These are phyloP conservation scores for Nyssa sinensis DNA, from an alignment of 148 eudicot species.

Conservation along the genomic window DNA sequence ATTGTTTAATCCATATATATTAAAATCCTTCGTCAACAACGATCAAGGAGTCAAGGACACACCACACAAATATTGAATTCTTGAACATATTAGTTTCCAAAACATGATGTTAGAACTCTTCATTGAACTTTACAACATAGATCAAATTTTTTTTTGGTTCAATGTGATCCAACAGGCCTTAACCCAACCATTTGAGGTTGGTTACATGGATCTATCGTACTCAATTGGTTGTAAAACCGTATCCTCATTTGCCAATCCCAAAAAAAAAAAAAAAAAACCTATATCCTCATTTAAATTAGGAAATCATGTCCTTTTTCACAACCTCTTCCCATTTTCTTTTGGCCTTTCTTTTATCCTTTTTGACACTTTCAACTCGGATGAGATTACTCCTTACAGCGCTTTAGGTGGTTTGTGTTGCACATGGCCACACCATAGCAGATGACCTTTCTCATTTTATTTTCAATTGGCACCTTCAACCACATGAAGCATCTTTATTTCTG, in stretches of 20 bases:
- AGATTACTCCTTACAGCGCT: neutral
- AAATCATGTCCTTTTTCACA: neutral
- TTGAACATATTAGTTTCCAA: neutral
- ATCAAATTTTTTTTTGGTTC: too few species aligned
- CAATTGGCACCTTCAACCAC: neutral
- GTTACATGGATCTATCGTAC: neutral
- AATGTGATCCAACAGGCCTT: neutral
- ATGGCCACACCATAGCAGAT: too few species aligned
- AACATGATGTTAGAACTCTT: neutral
- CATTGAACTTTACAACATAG: too few species aligned
- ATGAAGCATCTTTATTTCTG: neutral
- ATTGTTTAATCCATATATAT: too few species aligned
- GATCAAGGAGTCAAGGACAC: neutral
- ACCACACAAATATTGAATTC: neutral
- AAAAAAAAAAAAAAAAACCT: too few species aligned
- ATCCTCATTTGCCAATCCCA: too few species aligned
- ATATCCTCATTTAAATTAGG: too few species aligned
- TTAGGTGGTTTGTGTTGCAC: too few species aligned
- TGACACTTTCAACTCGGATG: too few species aligned
- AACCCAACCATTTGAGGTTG: neutral
- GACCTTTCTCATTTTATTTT: neutral
- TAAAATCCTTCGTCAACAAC: too few species aligned
- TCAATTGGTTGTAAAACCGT: neutral
- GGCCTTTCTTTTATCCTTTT: neutral
- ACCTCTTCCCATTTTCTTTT: neutral